These are phyloP conservation scores for Hemisphaericaspora xylanilytica DNA, from an alignment of 1,139 yeast genomes.

Conservation along the genomic window DNA sequence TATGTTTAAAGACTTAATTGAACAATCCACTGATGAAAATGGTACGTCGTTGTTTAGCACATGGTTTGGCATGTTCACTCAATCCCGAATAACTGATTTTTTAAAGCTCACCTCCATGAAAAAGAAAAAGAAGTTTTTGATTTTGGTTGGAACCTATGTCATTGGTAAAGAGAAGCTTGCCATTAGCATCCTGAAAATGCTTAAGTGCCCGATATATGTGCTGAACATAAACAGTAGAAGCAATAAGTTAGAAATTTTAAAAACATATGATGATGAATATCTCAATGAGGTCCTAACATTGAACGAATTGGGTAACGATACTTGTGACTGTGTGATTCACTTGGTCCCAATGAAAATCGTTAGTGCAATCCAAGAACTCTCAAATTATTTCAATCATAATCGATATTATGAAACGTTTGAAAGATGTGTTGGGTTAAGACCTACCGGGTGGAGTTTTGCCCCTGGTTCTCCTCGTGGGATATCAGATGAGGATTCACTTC, in stretches of 20 bases:
- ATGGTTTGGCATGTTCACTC: conserved; percentile 40
- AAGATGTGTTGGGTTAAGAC: conserved; percentile 62
- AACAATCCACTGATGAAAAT: conserved; percentile 13
- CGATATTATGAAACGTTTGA: conserved; percentile 47
- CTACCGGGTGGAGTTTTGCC: conserved; percentile 87
- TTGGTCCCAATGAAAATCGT: conserved; percentile 61
- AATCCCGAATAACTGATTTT: conserved; percentile 48
- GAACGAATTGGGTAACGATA: conserved; percentile 36
- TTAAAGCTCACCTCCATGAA: conserved; percentile 9
- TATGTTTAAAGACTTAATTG: conserved; percentile 44
- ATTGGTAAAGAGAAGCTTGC: conserved; percentile 92
- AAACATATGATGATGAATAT: conserved; percentile 32
- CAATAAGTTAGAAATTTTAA: conserved; percentile 43
- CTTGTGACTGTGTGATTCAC: conserved; percentile 60
- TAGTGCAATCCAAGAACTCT: conserved; percentile 34
- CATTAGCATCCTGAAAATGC: conserved; percentile 56
- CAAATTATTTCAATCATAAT: conserved; percentile 51
- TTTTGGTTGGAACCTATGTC: conserved; percentile 84
- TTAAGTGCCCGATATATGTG: conserved; percentile 49
- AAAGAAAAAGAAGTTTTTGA: conserved; percentile 46
- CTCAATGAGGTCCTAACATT: conserved; percentile 30
- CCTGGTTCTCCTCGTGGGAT: conserved; percentile 8
- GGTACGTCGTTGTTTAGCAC: conserved; percentile 25
- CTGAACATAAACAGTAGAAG: conserved; percentile 53
- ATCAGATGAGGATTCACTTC: neutral